phyloP scores from a whole-genome alignment of 2,329 filamentous ascomycete species.

The Orbilia ellipsospora region DNA sequence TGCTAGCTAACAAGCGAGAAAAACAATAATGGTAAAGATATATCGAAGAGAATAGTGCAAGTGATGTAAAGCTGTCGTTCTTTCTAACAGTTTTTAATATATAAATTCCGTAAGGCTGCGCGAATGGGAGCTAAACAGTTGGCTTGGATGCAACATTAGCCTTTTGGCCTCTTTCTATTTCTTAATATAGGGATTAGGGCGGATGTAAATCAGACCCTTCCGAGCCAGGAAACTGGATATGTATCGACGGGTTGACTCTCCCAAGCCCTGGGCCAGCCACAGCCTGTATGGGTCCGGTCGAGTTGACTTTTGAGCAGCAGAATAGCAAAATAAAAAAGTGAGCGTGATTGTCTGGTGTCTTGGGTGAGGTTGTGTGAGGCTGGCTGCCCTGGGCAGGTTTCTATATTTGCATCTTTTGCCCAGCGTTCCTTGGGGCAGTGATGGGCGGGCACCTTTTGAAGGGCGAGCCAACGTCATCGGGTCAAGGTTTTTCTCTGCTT shows the following conservation, averaged over 20 bases:
- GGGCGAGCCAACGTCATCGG: constrained; percentile 31
- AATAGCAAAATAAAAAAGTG: too few species aligned
- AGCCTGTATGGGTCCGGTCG: not conserved
- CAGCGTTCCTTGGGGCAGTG: constrained; percentile 1
- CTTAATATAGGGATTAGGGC: constrained; percentile 3
- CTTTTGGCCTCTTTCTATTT: constrained; percentile 5
- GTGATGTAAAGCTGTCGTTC: not conserved
- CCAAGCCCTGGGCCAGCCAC: not conserved
- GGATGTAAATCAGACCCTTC: not conserved
- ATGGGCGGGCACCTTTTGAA: constrained; percentile 2
- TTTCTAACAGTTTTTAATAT: not conserved
- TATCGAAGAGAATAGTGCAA: not conserved
- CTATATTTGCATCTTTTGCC: constrained; percentile 33
- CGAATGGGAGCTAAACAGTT: not conserved
- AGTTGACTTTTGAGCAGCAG: not conserved
- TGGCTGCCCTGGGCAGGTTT: constrained; percentile 7
- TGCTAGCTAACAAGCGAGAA: constrained; percentile 4
- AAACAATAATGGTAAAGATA: constrained; percentile 7
- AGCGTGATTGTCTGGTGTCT: not conserved
- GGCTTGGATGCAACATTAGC: constrained; percentile 2
- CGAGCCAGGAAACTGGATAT: not conserved
- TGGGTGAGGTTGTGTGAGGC: not conserved
- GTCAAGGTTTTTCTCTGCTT: not conserved
- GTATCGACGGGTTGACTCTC: constrained; percentile 4
- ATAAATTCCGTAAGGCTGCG: not conserved